Percentiles rank a stretch among this genome's conserved stretches.
Evolutionary conservation across 225 moss, liverwort and hornwort species (phyloP).

Genomic region (Climacium dendroides): DNA sequence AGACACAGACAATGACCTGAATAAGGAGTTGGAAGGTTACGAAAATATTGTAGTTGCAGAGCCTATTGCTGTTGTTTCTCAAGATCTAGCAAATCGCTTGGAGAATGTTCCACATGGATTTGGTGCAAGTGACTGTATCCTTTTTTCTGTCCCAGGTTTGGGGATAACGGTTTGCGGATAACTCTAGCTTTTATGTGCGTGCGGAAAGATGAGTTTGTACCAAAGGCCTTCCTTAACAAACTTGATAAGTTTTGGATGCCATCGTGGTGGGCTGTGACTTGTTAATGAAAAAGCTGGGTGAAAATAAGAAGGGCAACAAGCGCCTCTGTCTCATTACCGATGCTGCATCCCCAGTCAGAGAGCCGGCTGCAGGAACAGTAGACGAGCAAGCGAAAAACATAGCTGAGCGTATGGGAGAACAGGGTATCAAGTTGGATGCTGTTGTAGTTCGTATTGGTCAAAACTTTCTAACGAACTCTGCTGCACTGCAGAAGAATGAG

Average conservation of each 20-base stretch:
- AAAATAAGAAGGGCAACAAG: constrained; percentile 71
- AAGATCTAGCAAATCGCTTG: constrained; percentile 47
- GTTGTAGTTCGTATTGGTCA: constrained; percentile 48
- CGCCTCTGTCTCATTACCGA: constrained; percentile 80
- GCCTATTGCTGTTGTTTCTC: constrained; percentile 58
- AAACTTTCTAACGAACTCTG: constrained; percentile 19
- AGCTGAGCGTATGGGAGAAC: constrained; percentile 57
- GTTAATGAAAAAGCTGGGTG: constrained; percentile 59
- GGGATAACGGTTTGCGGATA: background rate
- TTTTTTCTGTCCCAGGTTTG: background rate
- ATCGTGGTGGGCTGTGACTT: constrained; percentile 84
- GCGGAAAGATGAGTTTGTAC: background rate
- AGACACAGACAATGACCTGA: constrained; percentile 84
- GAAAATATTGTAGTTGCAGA: constrained; percentile 72
- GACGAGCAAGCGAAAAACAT: constrained; percentile 62
- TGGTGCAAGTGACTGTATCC: constrained; percentile 92
- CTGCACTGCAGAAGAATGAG: constrained; percentile 51
- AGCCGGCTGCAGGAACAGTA: constrained; percentile 56
- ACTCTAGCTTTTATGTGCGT: background rate
- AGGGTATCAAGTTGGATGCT: constrained; percentile 65
- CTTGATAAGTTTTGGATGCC: constrained; percentile 67
- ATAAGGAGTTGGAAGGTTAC: constrained; percentile 58
- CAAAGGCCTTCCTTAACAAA: constrained; percentile 12
- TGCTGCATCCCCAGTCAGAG: constrained; percentile 55
- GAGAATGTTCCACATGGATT: constrained; percentile 42